Evolutionary conservation across 768 basidiomycete genomes (phyloP).

Genomic region (Gautieria morchelliformis): DNA sequence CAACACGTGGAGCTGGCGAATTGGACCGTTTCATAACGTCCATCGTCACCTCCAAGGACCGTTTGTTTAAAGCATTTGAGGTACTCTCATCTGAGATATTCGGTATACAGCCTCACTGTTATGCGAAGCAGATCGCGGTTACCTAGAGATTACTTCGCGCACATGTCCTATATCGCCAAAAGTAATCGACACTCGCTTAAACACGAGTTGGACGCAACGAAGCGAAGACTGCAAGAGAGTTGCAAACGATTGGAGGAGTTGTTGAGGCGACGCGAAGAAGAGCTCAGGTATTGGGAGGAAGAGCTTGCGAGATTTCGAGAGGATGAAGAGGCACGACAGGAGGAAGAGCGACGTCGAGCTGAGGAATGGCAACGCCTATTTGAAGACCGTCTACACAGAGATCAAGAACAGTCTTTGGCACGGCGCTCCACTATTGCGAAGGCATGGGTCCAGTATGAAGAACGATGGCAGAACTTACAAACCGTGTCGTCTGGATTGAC

Average conservation of each 20-base stretch:
- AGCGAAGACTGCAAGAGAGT: background rate
- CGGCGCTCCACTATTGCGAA: conserved; percentile 31
- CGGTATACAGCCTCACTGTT: too few relatives aligned
- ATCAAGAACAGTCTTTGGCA: background rate
- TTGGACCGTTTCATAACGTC: too few relatives aligned
- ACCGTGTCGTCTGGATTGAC: conserved; percentile 24
- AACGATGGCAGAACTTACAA: conserved; percentile 45
- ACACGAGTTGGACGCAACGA: background rate
- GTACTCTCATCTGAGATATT: too few relatives aligned
- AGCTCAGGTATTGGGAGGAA: conserved; percentile 43
- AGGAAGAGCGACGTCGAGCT: conserved; percentile 29
- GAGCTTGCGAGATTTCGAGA: conserved; percentile 23
- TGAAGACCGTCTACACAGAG: background rate
- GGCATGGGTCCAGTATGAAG: conserved; percentile 59
- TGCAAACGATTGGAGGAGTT: conserved; percentile 33
- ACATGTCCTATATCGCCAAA: background rate
- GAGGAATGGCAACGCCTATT: conserved; percentile 25
- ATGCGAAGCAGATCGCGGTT: background rate
- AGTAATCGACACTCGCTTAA: background rate
- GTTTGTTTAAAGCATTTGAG: too few relatives aligned
- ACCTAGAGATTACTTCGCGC: background rate
- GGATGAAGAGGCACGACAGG: conserved; percentile 35
- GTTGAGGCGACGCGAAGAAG: conserved; percentile 40
- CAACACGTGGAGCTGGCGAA: too few relatives aligned
- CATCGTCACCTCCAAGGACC: too few relatives aligned